Percentiles rank a stretch among this genome's conserved stretches.
Conservation (phyloP, 2,329 filamentous ascomycete species). For the Dothistroma pini region DNA sequence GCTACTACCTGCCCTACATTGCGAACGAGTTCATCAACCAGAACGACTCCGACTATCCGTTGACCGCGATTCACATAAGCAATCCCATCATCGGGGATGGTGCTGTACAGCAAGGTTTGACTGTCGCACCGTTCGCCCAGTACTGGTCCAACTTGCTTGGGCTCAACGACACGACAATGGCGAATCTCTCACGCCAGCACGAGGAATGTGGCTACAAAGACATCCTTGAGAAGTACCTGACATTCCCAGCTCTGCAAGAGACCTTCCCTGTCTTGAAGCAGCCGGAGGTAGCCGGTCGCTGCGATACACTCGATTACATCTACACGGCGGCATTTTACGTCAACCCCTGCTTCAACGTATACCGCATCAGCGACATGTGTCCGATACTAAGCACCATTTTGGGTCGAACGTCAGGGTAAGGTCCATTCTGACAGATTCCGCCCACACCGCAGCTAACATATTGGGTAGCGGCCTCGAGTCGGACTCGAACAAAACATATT, state of each 20-base stretch:
- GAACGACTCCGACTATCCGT: constrained; percentile 31
- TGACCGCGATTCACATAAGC: constrained; percentile 34
- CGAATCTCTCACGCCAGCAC: constrained; percentile 34
- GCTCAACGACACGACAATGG: constrained; percentile 43
- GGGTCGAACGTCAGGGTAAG: not conserved
- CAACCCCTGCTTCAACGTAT: constrained; percentile 35
- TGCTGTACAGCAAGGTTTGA: constrained; percentile 31
- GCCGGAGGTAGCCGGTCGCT: constrained; percentile 13
- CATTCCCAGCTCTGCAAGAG: constrained; percentile 33
- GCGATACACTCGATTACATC: constrained; percentile 18
- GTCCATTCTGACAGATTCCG: not conserved
- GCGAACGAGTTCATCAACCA: constrained; percentile 29
- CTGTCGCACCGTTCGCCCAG: constrained; percentile 11
- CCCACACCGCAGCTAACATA: not conserved
- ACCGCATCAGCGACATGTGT: constrained; percentile 31
- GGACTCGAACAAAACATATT: constrained; percentile 20
- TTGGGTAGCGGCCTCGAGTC: constrained; percentile 2
- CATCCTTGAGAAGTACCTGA: constrained; percentile 49
- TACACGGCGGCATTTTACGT: constrained; percentile 9
- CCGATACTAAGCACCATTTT: constrained; percentile 13
- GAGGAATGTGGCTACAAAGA: constrained; percentile 38
- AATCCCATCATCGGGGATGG: constrained; percentile 47
- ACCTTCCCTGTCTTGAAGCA: constrained; percentile 18
- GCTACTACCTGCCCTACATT: constrained; percentile 28
- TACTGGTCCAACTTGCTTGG: constrained; percentile 37